Conservation (phyloP, 139 green algal species). For the Chlamydomonas schloesseri region DNA sequence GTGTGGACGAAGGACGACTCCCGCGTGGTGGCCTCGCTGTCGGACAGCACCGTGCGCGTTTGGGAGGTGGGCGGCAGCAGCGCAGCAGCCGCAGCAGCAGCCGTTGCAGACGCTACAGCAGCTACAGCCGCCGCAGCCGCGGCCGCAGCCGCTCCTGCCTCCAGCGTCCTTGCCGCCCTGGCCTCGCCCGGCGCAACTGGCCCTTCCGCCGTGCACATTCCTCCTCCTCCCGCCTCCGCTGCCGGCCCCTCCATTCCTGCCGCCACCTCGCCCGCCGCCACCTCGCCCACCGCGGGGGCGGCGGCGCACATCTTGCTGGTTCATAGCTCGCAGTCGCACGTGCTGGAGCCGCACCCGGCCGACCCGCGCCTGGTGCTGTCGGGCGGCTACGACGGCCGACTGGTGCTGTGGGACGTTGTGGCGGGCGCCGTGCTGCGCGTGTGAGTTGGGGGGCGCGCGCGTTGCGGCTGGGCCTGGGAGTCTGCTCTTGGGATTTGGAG, state of each 20-base stretch:
- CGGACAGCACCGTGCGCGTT: constrained; percentile 70
- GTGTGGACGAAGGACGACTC: constrained; percentile 29
- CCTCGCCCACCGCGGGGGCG: too few relatives aligned
- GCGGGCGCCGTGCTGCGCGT: constrained; percentile 53
- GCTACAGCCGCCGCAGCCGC: too few relatives aligned
- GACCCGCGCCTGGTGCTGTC: constrained; percentile 75
- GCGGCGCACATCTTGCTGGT: constrained; percentile 39
- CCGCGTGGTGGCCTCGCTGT: constrained; percentile 65
- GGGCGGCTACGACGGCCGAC: constrained; percentile 80
- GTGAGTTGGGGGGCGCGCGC: constrained; percentile 25
- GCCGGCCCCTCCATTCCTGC: too few relatives aligned
- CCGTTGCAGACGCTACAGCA: too few relatives aligned
- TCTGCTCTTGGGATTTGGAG: too few relatives aligned
- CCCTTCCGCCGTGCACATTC: too few relatives aligned
- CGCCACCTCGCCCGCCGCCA: too few relatives aligned
- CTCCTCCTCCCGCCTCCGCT: too few relatives aligned
- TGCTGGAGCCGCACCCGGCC: constrained; percentile 79
- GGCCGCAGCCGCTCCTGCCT: too few relatives aligned
- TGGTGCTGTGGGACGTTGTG: constrained; percentile 78
- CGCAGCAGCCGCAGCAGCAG: too few relatives aligned
- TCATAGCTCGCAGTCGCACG: constrained; percentile 53
- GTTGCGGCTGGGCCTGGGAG: background rate
- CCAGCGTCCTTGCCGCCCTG: too few relatives aligned
- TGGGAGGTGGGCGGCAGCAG: constrained; percentile 55
- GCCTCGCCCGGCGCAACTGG: too few relatives aligned